Base-by-base conservation (phyloP, 768 basidiomycete species). In the Trametes sanguinea region DNA sequence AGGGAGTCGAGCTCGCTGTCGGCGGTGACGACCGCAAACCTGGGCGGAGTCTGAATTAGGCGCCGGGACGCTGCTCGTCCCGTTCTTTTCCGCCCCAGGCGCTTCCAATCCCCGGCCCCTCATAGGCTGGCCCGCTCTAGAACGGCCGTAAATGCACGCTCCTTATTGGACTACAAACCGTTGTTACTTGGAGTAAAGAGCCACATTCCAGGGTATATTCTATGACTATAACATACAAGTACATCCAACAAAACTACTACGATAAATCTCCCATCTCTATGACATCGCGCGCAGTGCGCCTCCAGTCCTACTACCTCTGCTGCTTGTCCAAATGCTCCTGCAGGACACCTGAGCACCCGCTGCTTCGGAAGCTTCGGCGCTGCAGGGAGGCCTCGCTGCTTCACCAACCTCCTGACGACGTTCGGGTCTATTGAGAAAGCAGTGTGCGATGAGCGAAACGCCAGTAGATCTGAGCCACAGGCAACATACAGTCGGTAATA, bases 401-500 rank as follows among this genome's bases (percentile, higher is more conserved):
- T 77, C 7, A 82, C 78, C 71, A 83, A 80, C 52, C 85, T 75
- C 42, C 87, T 82, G 50, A 91, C 74, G 27, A 81, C 74, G 46
- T 77, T 73, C 3, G 91, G 88, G 70, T 85, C 80, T 81, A 60
- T 10, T 11, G 0, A 8, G 22, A 8, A 6, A 13, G n/a, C 22
- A 39, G 51, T 6, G 51, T 40, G 22, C 32, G 5, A 27, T 9
- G 30, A 10, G 5, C 30, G 17, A 13, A 6, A 4, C 16, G n/a
- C 8, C 1, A n/a, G 39, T 7, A 29, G 2, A 27, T 42, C 16
- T 27, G 17, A 47, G n/a, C 6, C 35, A 14, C 1, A 14, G 2
- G 9, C 43, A 13, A 60, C 78, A 13, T 61, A 81, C 80, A 90
- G 69, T 93, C 90, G 4, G 89, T 85, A 67, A 93, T 92, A 58